Evolutionary conservation across 176 grass and related monocot species (phyloP).

Genomic region (Ampelocalamus luodianensis): DNA sequence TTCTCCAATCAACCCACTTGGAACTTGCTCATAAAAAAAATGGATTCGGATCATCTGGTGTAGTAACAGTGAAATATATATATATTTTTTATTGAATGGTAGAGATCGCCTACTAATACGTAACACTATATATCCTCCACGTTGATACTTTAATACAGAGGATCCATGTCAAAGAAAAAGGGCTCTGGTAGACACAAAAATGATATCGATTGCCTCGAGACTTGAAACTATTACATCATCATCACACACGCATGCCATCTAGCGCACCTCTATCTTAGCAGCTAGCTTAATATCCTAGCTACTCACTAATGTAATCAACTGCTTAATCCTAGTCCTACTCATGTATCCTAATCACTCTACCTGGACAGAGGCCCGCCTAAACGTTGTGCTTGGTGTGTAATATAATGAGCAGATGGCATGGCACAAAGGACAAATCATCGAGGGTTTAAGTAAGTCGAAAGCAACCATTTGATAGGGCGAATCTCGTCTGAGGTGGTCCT

Average conservation of each 20-base stretch:
- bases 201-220: conserved; percentile 46
- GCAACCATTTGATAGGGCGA: background rate
- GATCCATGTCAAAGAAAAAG: too few species aligned
- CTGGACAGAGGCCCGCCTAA: background rate
- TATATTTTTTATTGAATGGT: too few species aligned
- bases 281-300: background rate
- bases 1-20: conserved; percentile 1
- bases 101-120: too few species aligned
- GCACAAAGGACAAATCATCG: background rate
- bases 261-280: background rate
- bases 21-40: background rate
- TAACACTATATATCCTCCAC: too few species aligned
- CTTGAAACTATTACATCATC: conserved; percentile 38
- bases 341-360: background rate
- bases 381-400: background rate
- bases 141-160: too few species aligned
- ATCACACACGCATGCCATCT: conserved; percentile 19
- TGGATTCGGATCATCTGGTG: too few species aligned
- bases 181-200: background rate
- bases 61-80: too few species aligned
- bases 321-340: background rate
- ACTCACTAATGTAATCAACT: background rate
- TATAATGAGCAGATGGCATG: background rate
- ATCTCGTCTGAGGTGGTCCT: conserved; percentile 39
- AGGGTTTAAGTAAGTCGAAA: conserved; percentile 8